Percentiles rank a stretch among this genome's conserved stretches.
phyloP scores from a whole-genome alignment of 495 filamentous ascomycete genomes.

The Chaetomium tenue region DNA sequence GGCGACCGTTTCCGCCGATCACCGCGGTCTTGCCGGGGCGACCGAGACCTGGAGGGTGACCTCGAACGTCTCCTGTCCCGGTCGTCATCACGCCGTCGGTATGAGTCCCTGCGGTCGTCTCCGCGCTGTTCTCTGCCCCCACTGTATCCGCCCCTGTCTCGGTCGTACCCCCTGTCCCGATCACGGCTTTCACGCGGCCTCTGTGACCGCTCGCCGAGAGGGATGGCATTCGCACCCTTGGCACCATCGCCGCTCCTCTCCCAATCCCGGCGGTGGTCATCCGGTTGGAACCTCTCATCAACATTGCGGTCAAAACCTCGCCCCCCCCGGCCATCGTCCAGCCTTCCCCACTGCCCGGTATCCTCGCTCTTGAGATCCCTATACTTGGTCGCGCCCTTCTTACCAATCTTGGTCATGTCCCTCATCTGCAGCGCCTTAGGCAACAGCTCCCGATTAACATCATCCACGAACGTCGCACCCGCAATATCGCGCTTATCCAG shows the following conservation, averaged over 20 bases:
- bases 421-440: conserved; percentile 92
- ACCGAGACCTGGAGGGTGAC: conserved; percentile 38
- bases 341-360: conserved; percentile 78
- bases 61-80: conserved; percentile 36
- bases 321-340: conserved; percentile 52
- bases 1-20: conserved; percentile 62
- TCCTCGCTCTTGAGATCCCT: conserved; percentile 87
- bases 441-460: conserved; percentile 76
- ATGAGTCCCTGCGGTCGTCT: conserved; percentile 23
- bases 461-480: conserved; percentile 74
- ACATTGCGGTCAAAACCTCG: conserved; percentile 42
- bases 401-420: conserved; percentile 90
- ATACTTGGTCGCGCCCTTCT: conserved; percentile 88
- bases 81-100: conserved; percentile 36
- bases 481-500: conserved; percentile 76
- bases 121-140: conserved; percentile 32
- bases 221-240: conserved; percentile 60
- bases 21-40: conserved; percentile 48
- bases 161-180: conserved; percentile 29
- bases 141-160: conserved; percentile 33
- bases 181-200: conserved; percentile 38
- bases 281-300: conserved; percentile 74
- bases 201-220: conserved; percentile 58
- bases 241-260: conserved; percentile 35
- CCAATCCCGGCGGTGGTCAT: conserved; percentile 48